Evolutionary conservation across 768 basidiomycete genomes (phyloP), one percentile per base, ranked within the genome.

Genomic region (Kwoniella europaea): DNA sequence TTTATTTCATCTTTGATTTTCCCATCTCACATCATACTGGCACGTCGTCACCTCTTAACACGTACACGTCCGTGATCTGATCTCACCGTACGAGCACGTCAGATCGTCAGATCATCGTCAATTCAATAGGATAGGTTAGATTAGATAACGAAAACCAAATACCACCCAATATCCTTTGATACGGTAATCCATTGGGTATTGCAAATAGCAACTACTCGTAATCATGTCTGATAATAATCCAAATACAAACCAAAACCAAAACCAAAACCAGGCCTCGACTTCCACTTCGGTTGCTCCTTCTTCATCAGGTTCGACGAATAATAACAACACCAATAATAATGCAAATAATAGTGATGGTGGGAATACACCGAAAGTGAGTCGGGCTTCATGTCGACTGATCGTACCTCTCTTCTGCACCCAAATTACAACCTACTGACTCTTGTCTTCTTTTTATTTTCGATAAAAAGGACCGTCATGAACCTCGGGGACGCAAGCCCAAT

Each of bases 401-500:
- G 35, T 35, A 35, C 35, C 35, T 35, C 35, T 35, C 35, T 35
- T 35, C 35, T 35, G 35, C 35, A 35, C 35, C 35, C 35, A 7
- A 35, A 35, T 35, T 9, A 35, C 35, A 35, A 35, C 7, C 35
- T 35, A 35, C 35, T 35, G 35, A 35, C 4, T 35, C 57, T 12
- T 29, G 41, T 35, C 16, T 12, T n/a, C 10, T 35, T 42, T 24
- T n/a, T 56, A 5, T 65, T 5, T 46, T 27, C 27, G 27, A 22
- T 58, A 57, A 44, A 41, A 27, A 80, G 79, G 75, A 80, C 53
- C 78, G 82, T 50, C 80, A 77, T 58, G 82, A 83, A 72, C 79
- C 79, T 35, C 73, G 82, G 27, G 82, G 82, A 42, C 76, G 82
- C 43, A 83, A 83, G 73, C 80, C 81, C 22, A 82, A 82, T 72